Base-by-base conservation (phyloP, 2,329 filamentous ascomycete species). In the Trichoderma sp. region DNA sequence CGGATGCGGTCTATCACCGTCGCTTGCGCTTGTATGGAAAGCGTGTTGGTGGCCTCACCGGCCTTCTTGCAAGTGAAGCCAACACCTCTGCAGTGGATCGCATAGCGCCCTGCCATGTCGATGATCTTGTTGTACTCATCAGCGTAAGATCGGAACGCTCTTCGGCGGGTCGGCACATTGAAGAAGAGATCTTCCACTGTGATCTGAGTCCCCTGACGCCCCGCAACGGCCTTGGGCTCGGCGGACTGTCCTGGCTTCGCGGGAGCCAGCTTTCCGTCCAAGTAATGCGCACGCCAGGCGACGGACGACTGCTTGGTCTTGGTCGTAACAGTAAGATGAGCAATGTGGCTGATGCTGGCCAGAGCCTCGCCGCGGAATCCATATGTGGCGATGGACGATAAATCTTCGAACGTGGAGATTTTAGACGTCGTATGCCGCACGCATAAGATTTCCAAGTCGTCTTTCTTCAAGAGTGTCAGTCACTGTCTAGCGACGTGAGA, bases 121-220 rank as follows among this genome's bases (percentile, higher is more conserved):
- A 98, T 88, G 64, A 99, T 97, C 79, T 98, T 99, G 72, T 96
- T 93, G 80, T 96, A 98, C 75, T 99, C 96, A 73, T 99, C 95
- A 44, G 93, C 91, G 19, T 91, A 81, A 15, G 94, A 98, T 47
- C 95, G 88, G 73, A 99, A 99, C 12, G 96, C 95, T 69, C 88
- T 87, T 43, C 93, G 88, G 26, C 95, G 87, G 9, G 90, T 96
- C 0, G 93, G 93, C 1, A 98, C 87, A 72, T 97, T 99, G 82
- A 97, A 99, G 76, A 99, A 99, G 12, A 99, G 80, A 75, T 99
- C 95, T 74, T 99, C 94, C 17, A 99, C 93, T 0, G 92, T 93
- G 72, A 99, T 97, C 72, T 97, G 93, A 2, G 95, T 99, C 7
- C 95, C 95, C 68, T 87, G 89, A 17, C 93, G 87, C 17, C 95